Base-by-base conservation (phyloP, 2,329 filamentous ascomycete species). In the Cryphonectria nitschkei region DNA sequence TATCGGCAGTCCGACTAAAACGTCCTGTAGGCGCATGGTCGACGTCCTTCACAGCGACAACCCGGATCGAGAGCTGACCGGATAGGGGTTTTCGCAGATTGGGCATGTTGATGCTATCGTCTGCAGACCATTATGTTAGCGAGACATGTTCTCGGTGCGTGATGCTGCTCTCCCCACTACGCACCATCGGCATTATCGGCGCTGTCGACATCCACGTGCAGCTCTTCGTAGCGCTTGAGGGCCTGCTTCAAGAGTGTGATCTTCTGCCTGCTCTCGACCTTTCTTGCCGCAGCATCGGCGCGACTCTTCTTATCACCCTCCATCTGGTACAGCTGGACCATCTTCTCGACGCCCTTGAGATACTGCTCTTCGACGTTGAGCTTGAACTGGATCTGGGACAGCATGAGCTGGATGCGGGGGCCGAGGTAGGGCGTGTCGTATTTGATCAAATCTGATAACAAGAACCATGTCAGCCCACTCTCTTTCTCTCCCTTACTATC, bases 311-410 rank as follows among this genome's bases (percentile, higher is more conserved):
- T 91, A 79, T 99, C 96, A 41, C 96, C 95, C 81, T 98, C 96
- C 88, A 98, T 96, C 79, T 96, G 91, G 79, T 99, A 99, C 50
- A 99, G 86, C 80, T 96, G 94, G 63, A 98, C 93, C 96, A 99
- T 98, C 85, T 99, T 99, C 82, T 99, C 96, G 76, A 99, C 96
- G 73, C 96, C 96, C 78, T 97, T 97, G 75, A 98, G 94, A 82
- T 99, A 99, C 82, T 99, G 96, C 80, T 98, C 97, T 81, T 99
- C 96, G 39, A 99, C 96, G 75, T 96, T 97, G 73, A 99, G 88
- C 84, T 99, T 99, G 85, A 99, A 99, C 82, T 98, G 94, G 74
- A 99, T 91, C 81, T 99, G 96, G 64, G 96, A 97, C 78, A 99
- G 86, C 96, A 99, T 99, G 78, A 98, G 92, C 84, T 99, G 96